Percentiles rank a stretch among this genome's conserved stretches.
phyloP scores from a whole-genome alignment of 495 filamentous ascomycete species.

The Cairneyella variabilis region DNA sequence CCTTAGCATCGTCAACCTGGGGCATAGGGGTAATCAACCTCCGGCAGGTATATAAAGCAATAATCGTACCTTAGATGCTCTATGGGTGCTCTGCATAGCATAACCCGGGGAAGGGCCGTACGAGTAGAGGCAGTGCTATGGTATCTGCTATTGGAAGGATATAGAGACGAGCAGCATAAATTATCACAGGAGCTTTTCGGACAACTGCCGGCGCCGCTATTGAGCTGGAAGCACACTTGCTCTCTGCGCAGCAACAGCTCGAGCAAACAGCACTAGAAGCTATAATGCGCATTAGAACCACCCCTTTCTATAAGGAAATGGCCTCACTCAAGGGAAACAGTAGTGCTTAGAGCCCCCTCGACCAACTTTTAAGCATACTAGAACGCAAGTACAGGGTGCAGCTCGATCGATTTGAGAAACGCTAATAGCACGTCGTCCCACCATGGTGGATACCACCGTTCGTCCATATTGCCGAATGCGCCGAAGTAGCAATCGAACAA shows the following conservation, averaged over 20 bases:
- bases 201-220: constrained; percentile 25
- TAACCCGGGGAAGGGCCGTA: constrained; percentile 2
- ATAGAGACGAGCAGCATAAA: constrained; percentile 21
- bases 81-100: constrained; percentile 23
- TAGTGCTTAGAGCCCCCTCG: constrained; percentile 7
- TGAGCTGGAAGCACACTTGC: constrained; percentile 21
- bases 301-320: constrained; percentile 12
- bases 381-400: constrained; percentile 8
- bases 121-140: constrained; percentile 15
- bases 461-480: constrained; percentile 20
- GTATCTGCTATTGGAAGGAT: constrained; percentile 17
- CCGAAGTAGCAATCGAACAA: constrained; percentile 21
- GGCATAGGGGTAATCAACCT: constrained; percentile 18
- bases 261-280: constrained; percentile 22
- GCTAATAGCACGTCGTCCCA: constrained; percentile 19
- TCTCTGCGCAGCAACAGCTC: constrained; percentile 20
- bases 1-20: constrained; percentile 16
- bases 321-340: background rate
- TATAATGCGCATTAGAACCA: constrained; percentile 21
- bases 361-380: constrained; percentile 9
- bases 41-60: constrained; percentile 17
- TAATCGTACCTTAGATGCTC: constrained; percentile 20
- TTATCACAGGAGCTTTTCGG: constrained; percentile 24
- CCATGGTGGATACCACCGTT: constrained; percentile 25
- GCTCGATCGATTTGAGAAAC: constrained; percentile 10